These are phyloP conservation scores for Inga laurina DNA, from an alignment of 306 rosid genomes.

Conservation along the genomic window DNA sequence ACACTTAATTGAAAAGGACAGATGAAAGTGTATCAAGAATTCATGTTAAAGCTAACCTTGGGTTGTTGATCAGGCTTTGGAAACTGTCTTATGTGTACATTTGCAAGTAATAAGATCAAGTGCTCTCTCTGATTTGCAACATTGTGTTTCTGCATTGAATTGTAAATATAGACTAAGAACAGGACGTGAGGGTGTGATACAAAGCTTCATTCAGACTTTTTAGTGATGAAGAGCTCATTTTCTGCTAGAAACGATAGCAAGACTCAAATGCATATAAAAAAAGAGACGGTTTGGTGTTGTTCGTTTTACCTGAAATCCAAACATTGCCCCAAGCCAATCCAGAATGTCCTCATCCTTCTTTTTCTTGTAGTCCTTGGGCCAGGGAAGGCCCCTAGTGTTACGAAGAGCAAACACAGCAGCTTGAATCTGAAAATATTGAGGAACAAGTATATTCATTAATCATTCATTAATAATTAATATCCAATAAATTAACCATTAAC, in stretches of 20 bases:
- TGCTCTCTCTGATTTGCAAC: slow-evolving; percentile 98
- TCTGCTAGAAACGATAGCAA: not conserved
- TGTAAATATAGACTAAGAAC: slow-evolving; percentile 3
- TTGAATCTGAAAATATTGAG: slow-evolving; percentile 63
- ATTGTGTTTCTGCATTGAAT: slow-evolving; percentile 71
- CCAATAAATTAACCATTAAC: not conserved
- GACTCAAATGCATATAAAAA: not conserved
- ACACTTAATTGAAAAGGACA: not conserved
- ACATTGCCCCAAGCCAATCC: slow-evolving; percentile 96
- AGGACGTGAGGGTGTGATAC: slow-evolving; percentile 19
- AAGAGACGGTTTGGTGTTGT: not conserved
- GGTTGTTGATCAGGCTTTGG: slow-evolving; percentile 99
- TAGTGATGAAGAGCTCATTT: not conserved
- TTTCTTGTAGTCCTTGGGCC: slow-evolving; percentile 86
- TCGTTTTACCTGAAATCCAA: slow-evolving; percentile 87
- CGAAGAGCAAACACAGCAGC: slow-evolving; percentile 95
- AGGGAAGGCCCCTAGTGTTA: slow-evolving; percentile 90
- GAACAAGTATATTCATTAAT: slow-evolving; percentile 2
- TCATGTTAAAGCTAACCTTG: slow-evolving; percentile 60
- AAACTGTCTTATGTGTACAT: slow-evolving; percentile 93
- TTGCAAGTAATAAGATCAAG: slow-evolving; percentile 89
- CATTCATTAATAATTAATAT: not conserved
- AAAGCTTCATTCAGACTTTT: slow-evolving; percentile 15
- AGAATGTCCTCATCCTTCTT: slow-evolving; percentile 89
- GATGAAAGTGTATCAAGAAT: slow-evolving; percentile 3